Evolutionary conservation across 495 filamentous ascomycete species (phyloP), one percentile per base, ranked within the genome.

Genomic region (Penicillium salamii): DNA sequence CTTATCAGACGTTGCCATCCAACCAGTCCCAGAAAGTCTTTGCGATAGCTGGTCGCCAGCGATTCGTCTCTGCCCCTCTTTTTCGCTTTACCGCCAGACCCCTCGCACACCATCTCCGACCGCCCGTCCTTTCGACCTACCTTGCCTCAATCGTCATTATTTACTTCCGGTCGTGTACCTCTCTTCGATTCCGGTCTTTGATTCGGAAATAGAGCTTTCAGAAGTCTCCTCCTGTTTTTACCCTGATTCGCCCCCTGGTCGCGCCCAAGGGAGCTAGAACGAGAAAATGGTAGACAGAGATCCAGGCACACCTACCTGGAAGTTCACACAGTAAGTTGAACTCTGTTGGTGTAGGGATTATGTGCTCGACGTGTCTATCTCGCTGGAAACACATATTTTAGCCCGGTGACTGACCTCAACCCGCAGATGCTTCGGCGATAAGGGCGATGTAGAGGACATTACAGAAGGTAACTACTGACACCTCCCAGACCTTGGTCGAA

Each of bases 401-500:
- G 34, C 8, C 37, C 20, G 15, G 9, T 18, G 31, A 41, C 61
- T 59, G 9, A 64, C n/a, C 52, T 28, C 17, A 2, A n/a, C 24
- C 36, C 23, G 12, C 58, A 97, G 92, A 77, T 98, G 93, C 78
- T 98, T 98, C 72, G 93, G 93, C 68, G 93, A 98, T 77, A 98
- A 98, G 77, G 93, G 93, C 51, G 93, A 98, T 74, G 95, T 97
- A 56, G 93, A 98, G 71, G 93, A 98, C 76, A 98, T 98, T 58
- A 98, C 93, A 75, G 93, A 98, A 89, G 92, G 92, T 96, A 79
- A 21, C 13, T 34, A 19, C 13, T 5, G 44, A 14, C 41, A 53
- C 35, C 34, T 55, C 36, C 34, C 20, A 42, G 24, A 7, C 17
- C 26, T 36, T 24, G 46, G 17, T 35, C 18, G 31, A 46, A 46